Evolutionary conservation across 306 rosid species (phyloP).

Genomic region (Corylus avellana): DNA sequence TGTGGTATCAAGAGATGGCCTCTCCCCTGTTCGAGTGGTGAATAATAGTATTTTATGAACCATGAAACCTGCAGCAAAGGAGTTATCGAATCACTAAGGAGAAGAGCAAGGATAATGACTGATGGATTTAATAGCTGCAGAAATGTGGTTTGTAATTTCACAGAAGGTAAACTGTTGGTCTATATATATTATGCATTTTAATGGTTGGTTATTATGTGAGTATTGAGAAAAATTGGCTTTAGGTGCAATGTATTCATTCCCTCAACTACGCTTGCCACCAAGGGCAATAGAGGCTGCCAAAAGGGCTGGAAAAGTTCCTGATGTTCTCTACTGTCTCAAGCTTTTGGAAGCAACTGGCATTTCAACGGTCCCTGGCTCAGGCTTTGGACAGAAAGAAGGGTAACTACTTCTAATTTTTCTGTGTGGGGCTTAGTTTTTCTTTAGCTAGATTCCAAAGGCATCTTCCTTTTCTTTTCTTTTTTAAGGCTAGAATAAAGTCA

Average conservation of each 20-base stretch:
- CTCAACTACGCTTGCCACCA: slow-evolving; percentile 88
- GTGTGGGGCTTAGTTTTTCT: slow-evolving; percentile 13
- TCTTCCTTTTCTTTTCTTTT: background rate
- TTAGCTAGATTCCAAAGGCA: background rate
- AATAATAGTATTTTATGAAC: slow-evolving; percentile 25
- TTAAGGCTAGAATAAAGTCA: background rate
- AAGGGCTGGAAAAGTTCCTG: slow-evolving; percentile 85
- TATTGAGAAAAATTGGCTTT: slow-evolving; percentile 37
- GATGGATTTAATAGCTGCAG: slow-evolving; percentile 99
- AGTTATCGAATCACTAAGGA: slow-evolving; percentile 86
- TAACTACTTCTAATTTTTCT: slow-evolving; percentile 25
- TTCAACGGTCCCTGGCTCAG: slow-evolving; percentile 99
- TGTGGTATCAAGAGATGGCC: slow-evolving; percentile 6
- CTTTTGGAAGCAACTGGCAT: slow-evolving; percentile 99
- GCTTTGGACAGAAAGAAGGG: slow-evolving; percentile 99
- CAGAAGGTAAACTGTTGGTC: slow-evolving; percentile 67
- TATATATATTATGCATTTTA: background rate
- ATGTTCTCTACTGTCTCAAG: slow-evolving; percentile 93
- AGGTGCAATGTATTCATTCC: slow-evolving; percentile 99
- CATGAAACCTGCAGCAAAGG: slow-evolving; percentile 66
- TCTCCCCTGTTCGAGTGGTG: background rate
- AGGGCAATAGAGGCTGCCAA: slow-evolving; percentile 81
- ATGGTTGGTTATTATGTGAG: slow-evolving; percentile 10
- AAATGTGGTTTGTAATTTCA: slow-evolving; percentile 95
- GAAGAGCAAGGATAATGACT: slow-evolving; percentile 93